Percentiles rank a stretch among this genome's conserved stretches.
phyloP scores from a whole-genome alignment of 2,329 filamentous ascomycete species.

The Ophiostoma perfectum region DNA sequence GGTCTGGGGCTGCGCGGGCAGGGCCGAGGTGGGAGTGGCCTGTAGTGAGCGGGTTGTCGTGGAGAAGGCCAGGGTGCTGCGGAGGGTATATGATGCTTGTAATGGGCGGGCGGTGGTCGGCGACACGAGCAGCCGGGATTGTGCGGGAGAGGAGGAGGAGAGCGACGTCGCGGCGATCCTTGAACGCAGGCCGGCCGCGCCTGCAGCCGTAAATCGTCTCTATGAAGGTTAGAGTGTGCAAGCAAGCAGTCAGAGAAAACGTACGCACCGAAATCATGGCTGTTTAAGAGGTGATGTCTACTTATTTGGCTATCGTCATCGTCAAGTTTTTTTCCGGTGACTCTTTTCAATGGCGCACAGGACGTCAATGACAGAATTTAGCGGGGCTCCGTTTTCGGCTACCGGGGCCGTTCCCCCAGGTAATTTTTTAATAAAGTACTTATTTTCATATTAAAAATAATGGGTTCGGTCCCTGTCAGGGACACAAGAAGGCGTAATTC shows the following conservation, averaged over 20 bases:
- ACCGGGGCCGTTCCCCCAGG: slow-evolving; percentile 1
- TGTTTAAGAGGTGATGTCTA: neutral
- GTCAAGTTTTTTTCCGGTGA: slow-evolving; percentile 13
- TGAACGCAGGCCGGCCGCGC: slow-evolving; percentile 13
- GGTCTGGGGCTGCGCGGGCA: slow-evolving; percentile 56
- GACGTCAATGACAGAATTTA: slow-evolving; percentile 15
- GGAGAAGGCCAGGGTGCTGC: slow-evolving; percentile 56
- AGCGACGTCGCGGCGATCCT: neutral
- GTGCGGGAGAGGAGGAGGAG: neutral
- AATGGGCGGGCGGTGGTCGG: neutral
- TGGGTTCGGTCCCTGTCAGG: neutral
- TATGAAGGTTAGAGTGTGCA: neutral
- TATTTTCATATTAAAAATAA: neutral
- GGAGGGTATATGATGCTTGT: slow-evolving; percentile 31
- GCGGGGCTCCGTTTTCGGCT: slow-evolving; percentile 23
- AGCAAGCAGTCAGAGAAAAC: neutral
- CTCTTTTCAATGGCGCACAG: neutral
- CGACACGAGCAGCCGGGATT: slow-evolving; percentile 7
- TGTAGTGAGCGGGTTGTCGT: slow-evolving; percentile 2
- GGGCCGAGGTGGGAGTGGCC: slow-evolving; percentile 4
- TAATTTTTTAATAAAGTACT: neutral
- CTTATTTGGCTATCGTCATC: neutral
- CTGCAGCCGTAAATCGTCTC: slow-evolving; percentile 20
- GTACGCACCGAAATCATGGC: slow-evolving; percentile 20
- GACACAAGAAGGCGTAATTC: slow-evolving; percentile 13